phyloP scores from a whole-genome alignment of 2,329 filamentous ascomycete genomes.

The Pseudogymnoascus sp. region DNA sequence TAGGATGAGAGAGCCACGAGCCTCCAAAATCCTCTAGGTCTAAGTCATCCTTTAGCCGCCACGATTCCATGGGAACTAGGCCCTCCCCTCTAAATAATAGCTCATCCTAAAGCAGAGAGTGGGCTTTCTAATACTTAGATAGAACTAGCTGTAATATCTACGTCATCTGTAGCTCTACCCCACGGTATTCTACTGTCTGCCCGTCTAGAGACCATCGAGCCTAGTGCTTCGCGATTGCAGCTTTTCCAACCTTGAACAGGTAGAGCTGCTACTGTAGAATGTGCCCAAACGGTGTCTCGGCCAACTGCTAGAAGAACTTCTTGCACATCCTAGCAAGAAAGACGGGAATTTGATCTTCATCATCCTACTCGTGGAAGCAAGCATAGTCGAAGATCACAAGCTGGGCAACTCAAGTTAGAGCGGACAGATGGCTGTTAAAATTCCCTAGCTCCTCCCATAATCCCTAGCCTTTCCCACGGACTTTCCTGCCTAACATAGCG shows the following conservation, averaged over 20 bases:
- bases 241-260: not conserved
- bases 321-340: constrained; percentile 12
- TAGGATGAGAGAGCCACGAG: constrained; percentile 10
- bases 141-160: constrained; percentile 11
- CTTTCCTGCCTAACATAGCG: constrained; percentile 4
- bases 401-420: constrained; percentile 11
- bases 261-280: constrained; percentile 13
- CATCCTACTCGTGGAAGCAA: constrained; percentile 13
- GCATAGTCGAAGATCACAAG: constrained; percentile 9
- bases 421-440: constrained; percentile 12
- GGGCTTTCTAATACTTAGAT: constrained; percentile 12
- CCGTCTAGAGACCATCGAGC: constrained; percentile 10
- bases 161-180: constrained; percentile 11
- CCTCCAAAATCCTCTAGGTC: constrained; percentile 11
- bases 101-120: constrained; percentile 13
- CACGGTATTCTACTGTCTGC: not conserved
- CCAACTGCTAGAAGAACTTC: constrained; percentile 13
- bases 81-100: constrained; percentile 8
- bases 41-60: constrained; percentile 12
- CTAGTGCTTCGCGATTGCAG: constrained; percentile 11
- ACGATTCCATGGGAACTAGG: constrained; percentile 11
- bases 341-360: constrained; percentile 11
- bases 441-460: constrained; percentile 12
- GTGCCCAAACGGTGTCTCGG: constrained; percentile 13
- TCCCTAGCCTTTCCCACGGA: not conserved